Conservation (phyloP, 2,329 filamentous ascomycete species). For the Calonectria naviculata region DNA sequence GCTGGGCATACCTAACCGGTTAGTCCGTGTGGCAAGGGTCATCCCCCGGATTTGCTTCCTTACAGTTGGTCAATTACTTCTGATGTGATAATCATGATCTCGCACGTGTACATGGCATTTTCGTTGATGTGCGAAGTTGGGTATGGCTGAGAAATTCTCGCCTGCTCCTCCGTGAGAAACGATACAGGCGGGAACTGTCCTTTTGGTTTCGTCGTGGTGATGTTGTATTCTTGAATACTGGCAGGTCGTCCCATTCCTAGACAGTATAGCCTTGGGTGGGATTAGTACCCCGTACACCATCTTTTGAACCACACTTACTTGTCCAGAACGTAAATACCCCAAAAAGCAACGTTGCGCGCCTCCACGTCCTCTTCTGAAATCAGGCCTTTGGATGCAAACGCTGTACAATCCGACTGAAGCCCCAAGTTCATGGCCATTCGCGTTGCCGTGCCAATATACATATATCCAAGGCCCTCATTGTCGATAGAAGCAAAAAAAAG, state of each 20-base stretch:
- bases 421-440: constrained; percentile 27
- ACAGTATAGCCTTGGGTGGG: not conserved
- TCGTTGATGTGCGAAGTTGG: constrained; percentile 21
- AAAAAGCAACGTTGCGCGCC: constrained; percentile 11
- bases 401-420: constrained; percentile 38
- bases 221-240: constrained; percentile 18
- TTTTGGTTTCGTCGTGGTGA: constrained; percentile 11
- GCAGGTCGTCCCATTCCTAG: constrained; percentile 14
- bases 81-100: constrained; percentile 19
- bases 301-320: not conserved
- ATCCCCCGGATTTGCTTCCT: not conserved
- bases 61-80: constrained; percentile 24
- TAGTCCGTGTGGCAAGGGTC: not conserved
- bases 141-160: constrained; percentile 7
- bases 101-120: constrained; percentile 17
- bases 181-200: not conserved
- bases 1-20: constrained; percentile 8
- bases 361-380: constrained; percentile 10
- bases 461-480: constrained; percentile 12
- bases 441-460: constrained; percentile 21
- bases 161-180: not conserved
- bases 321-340: constrained; percentile 16
- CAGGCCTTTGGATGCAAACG: constrained; percentile 4
- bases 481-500: constrained; percentile 8
- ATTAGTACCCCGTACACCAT: not conserved